These are phyloP conservation scores for Cryptococcus deneoformans DNA, from an alignment of 1,284 basidiomycete genomes.

Conservation along the genomic window DNA sequence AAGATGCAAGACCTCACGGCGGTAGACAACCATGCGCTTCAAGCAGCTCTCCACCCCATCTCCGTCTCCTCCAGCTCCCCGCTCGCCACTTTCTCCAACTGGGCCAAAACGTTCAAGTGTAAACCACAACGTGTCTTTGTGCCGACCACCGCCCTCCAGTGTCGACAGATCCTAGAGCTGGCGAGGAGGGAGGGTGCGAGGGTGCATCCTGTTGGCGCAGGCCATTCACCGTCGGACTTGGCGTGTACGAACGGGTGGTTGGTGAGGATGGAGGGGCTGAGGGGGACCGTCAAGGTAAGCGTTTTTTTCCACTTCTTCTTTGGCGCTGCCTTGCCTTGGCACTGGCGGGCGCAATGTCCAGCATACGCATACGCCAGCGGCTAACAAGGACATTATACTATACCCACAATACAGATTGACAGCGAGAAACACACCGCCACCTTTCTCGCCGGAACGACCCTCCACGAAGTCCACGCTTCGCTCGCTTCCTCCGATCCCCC, in stretches of 20 bases:
- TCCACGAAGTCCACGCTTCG: constrained; percentile 63
- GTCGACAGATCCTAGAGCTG: constrained; percentile 75
- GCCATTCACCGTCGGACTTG: constrained; percentile 90
- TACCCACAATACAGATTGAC: constrained; percentile 59
- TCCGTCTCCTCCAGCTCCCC: constrained; percentile 29
- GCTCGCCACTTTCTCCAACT: constrained; percentile 51
- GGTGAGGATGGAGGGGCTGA: constrained; percentile 69
- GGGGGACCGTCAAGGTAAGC: constrained; percentile 69
- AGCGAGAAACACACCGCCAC: constrained; percentile 58
- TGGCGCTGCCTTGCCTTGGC: neutral
- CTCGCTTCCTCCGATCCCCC: constrained; percentile 61
- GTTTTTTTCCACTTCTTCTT: neutral
- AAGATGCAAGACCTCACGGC: constrained; percentile 7
- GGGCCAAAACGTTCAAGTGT: constrained; percentile 55
- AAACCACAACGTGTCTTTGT: constrained; percentile 61
- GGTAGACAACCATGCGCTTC: constrained; percentile 13
- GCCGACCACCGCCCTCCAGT: constrained; percentile 69
- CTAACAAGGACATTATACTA: too few species aligned
- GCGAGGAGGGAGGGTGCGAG: constrained; percentile 69
- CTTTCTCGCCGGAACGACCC: constrained; percentile 74
- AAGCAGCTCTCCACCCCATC: constrained; percentile 26
- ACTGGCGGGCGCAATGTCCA: too few species aligned
- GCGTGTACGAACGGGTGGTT: constrained; percentile 82
- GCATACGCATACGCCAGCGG: too few species aligned
- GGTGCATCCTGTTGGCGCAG: constrained; percentile 81